Conservation (phyloP, 768 basidiomycete species). For the Kwoniella heveanensis region DNA sequence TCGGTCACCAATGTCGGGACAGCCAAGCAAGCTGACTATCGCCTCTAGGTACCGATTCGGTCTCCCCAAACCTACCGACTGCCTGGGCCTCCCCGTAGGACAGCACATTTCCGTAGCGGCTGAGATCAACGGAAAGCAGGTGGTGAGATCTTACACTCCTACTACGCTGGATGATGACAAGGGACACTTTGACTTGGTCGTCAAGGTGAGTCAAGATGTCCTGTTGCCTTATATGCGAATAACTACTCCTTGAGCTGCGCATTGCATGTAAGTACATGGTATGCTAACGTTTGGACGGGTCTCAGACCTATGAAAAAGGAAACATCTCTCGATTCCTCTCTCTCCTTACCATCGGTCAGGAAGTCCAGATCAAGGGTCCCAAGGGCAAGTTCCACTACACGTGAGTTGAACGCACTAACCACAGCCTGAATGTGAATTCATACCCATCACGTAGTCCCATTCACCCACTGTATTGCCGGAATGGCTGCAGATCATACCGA, state of each 20-base stretch:
- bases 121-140: constrained; percentile 84
- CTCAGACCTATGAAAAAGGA: constrained; percentile 97
- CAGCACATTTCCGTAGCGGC: constrained; percentile 93
- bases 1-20: too few relatives aligned
- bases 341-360: constrained; percentile 81
- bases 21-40: too few relatives aligned
- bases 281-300: constrained; percentile 9
- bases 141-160: constrained; percentile 92
- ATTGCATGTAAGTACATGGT: too few relatives aligned
- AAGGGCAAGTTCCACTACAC: constrained; percentile 91
- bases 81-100: constrained; percentile 91
- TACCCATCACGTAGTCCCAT: too few relatives aligned
- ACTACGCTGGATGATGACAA: constrained; percentile 89
- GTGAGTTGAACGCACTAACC: constrained; percentile 37
- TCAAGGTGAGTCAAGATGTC: constrained; percentile 68
- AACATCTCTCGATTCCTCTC: constrained; percentile 90
- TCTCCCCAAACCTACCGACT: constrained; percentile 70
- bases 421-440: too few relatives aligned
- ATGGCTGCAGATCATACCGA: too few relatives aligned
- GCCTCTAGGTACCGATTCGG: constrained; percentile 81
- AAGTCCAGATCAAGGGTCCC: constrained; percentile 87
- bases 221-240: too few relatives aligned
- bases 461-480: too few relatives aligned
- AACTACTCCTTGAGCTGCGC: neutral
- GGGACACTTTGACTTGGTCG: constrained; percentile 92